Conservation (phyloP, 2,329 filamentous ascomycete genomes). For the Ophiostoma ulmi region DNA sequence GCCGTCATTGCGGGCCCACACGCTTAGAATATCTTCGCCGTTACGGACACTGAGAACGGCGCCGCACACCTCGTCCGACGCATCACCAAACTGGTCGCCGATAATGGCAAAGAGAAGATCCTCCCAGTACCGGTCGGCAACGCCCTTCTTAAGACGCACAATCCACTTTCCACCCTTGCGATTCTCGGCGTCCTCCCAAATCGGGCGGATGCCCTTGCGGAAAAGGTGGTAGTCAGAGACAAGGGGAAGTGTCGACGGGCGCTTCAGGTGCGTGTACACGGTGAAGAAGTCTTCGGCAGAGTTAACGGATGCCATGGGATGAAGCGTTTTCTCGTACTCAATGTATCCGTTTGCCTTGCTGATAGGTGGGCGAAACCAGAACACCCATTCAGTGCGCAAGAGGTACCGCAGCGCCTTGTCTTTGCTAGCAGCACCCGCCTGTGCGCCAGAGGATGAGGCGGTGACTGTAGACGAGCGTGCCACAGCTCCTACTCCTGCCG, state of each 20-base stretch:
- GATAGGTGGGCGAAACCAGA: conserved; percentile 95
- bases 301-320: conserved; percentile 73
- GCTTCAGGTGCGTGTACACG: conserved; percentile 82
- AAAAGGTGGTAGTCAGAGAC: conserved; percentile 98
- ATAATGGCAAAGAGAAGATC: conserved; percentile 84
- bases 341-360: conserved; percentile 82
- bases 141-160: conserved; percentile 91
- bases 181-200: conserved; percentile 98
- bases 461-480: conserved; percentile 35
- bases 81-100: conserved; percentile 90
- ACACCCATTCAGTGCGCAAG: conserved; percentile 84
- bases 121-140: conserved; percentile 96
- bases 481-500: conserved; percentile 50
- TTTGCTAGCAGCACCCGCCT: conserved; percentile 28
- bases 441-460: conserved; percentile 28
- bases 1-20: conserved; percentile 93
- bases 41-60: conserved; percentile 90
- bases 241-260: conserved; percentile 78
- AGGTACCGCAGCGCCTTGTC: conserved; percentile 44
- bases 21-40: conserved; percentile 93
- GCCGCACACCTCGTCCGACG: conserved; percentile 89
- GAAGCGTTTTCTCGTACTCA: conserved; percentile 95
- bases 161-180: conserved; percentile 97
- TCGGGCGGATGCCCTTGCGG: conserved; percentile 90
- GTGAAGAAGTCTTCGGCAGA: conserved; percentile 88